phyloP scores from a whole-genome alignment of 2,329 filamentous ascomycete genomes.

The Aspergillus glaucus region DNA sequence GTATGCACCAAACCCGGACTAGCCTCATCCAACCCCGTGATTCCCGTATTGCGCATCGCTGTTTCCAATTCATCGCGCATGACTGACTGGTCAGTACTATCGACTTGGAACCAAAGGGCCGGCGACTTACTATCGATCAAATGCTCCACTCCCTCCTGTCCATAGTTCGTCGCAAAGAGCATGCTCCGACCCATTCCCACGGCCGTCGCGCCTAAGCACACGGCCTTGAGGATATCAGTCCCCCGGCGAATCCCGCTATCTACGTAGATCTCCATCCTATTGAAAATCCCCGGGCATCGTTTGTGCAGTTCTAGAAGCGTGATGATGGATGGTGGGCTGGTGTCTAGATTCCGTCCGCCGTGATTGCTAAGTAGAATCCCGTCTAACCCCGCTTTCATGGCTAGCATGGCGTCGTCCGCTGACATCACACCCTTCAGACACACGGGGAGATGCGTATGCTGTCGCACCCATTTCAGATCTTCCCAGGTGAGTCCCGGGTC shows the following conservation, averaged over 20 bases:
- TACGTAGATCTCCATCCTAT: conserved; percentile 47
- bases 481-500: conserved; percentile 49
- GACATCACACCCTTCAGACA: conserved; percentile 54
- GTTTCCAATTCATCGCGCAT: conserved; percentile 45
- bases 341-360: conserved; percentile 52
- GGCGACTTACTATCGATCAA: conserved; percentile 48
- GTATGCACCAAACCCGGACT: conserved; percentile 42
- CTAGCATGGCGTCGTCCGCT: conserved; percentile 49
- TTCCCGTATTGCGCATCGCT: conserved; percentile 43
- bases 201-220: conserved; percentile 49
- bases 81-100: conserved; percentile 20
- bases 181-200: conserved; percentile 51
- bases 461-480: conserved; percentile 49
- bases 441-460: conserved; percentile 45
- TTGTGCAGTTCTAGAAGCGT: conserved; percentile 49
- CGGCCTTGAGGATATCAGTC: conserved; percentile 49
- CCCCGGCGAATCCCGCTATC: conserved; percentile 51
- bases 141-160: conserved; percentile 50
- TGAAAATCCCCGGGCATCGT: conserved; percentile 45
- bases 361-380: conserved; percentile 55
- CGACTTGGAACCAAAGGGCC: neutral
- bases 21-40: conserved; percentile 40
- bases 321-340: conserved; percentile 44
- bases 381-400: conserved; percentile 45
- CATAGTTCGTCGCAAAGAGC: conserved; percentile 49